phyloP scores from a whole-genome alignment of 1,284 basidiomycete species.

The Ceraceosorus guamensis region DNA sequence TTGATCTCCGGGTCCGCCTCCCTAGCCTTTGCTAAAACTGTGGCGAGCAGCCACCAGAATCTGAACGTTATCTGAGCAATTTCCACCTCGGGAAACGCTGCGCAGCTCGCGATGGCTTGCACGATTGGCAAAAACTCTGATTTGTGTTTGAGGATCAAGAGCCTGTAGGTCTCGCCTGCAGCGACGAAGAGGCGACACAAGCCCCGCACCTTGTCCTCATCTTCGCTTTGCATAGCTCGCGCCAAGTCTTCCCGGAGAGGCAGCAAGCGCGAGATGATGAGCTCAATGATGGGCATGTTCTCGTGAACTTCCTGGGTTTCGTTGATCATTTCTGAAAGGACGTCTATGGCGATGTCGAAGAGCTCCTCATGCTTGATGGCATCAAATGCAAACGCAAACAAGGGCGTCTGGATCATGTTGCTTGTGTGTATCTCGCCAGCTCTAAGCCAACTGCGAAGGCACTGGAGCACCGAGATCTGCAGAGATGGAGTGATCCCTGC shows the following conservation, averaged over 20 bases:
- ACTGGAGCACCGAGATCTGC: conserved; percentile 79
- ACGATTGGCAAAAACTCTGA: conserved; percentile 88
- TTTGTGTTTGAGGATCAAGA: conserved; percentile 79
- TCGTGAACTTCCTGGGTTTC: conserved; percentile 97
- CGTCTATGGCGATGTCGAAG: conserved; percentile 86
- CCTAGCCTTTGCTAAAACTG: conserved; percentile 13
- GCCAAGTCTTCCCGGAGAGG: conserved; percentile 28
- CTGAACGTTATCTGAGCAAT: conserved; percentile 96
- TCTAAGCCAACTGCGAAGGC: conserved; percentile 77
- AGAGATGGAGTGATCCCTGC: conserved; percentile 66
- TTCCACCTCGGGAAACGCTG: conserved; percentile 86
- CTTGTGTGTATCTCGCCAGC: conserved; percentile 72
- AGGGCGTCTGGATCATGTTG: conserved; percentile 66
- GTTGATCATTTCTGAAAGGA: conserved; percentile 88
- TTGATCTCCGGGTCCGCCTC: conserved; percentile 24
- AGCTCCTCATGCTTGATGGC: conserved; percentile 58
- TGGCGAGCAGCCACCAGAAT: conserved; percentile 76
- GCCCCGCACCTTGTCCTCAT: conserved; percentile 81
- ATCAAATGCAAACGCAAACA: conserved; percentile 61
- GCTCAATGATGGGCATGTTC: conserved; percentile 78
- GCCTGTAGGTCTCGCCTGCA: conserved; percentile 89
- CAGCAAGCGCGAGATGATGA: conserved; percentile 62
- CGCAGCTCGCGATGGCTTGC: conserved; percentile 86
- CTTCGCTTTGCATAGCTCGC: conserved; percentile 55
- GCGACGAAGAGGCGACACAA: conserved; percentile 87